Base-by-base conservation (phyloP, 805 yeast species). In the Candida stauntonica region DNA sequence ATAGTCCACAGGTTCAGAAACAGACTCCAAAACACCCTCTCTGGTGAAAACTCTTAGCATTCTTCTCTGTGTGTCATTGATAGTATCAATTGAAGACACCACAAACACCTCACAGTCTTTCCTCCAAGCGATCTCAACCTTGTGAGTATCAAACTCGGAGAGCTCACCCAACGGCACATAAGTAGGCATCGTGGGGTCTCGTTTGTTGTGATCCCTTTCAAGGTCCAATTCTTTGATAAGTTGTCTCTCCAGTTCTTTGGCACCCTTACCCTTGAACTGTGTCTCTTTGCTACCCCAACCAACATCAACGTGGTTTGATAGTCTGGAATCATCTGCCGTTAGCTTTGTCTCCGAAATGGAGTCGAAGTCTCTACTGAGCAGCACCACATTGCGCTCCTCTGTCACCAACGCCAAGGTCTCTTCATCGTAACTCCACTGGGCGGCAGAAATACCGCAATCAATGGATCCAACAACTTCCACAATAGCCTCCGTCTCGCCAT, bases 241-340 rank as follows among this genome's bases (percentile, higher is more conserved):
- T 53, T 79, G 68, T 61, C 91, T 72, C 62, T 84, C 94, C 44
- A 75, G 55, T 7, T 84, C 87, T 52, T 81, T 81, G 21, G 85
- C 93, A 46, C 99, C 99, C 54, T 75, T 81, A 36, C 99, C 99
- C 61, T 83, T 79, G 61, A 93, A 93, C 63, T 93, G 99, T 0
- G 99, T 93, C 60, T 91, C 98, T 50, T 82, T 81, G 45, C 83
- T 85, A 55, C 99, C 99, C 99, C 99, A 93, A 18, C 99, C 99
- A 30, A 93, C 96, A 19, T 91, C 81, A 26, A 93, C 96, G 56
- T 93, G 96, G 48, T 79, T 81, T 2, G 88, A 80, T 35, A 76
- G 63, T 24, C 64, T 58, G 33, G 89, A 68, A 57, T 93, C 99
- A 7, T 70, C 72, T 0, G 73, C 64, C 32, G 70, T 61, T 43